Evolutionary conservation across 176 grass and related monocot genomes (phyloP), one percentile per base, ranked within the genome.

Genomic region (Oryza nivara): DNA sequence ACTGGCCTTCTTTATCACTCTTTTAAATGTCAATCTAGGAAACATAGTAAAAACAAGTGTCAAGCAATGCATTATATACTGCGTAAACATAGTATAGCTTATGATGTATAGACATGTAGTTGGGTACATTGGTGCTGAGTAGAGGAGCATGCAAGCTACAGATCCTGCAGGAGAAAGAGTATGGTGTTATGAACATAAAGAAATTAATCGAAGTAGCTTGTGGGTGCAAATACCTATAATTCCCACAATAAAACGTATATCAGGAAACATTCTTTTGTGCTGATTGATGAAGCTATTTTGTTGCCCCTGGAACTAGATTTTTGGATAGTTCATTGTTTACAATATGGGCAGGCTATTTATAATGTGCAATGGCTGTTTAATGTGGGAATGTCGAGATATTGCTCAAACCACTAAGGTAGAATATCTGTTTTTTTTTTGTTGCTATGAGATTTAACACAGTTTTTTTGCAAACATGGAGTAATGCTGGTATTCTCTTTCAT

Each of bases 21-120:
- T 88, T 46, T 54, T 85, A 66, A 97, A 97, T 48, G 91, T 97
- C 49, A 92, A 86, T 89, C 91, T 97, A 74, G 43, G 43, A 44
- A 88, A 30, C 11, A 46, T 60, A 79, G 63, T 28, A 65, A 35
- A 73, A 67, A 75, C 7, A 35, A 76, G 44, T 20, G 28, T 43
- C 79, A 49, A 79, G 48, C 66, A 26, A 70, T 82, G 43, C 17
- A 38, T 65, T 32, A 68, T 77, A 82, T 74, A 26, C 28, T 48
- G 6, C 61, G 45, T 72, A 9, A 30, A 65, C 41, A 65, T 52
- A 58, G 17, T 51, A 75, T 51, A 72, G 46, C 51, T 70, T 20
- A 85, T 52, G 14, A 77, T 45, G 28, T 67, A 76, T 67, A 76
- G 25, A 70, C 56, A 46, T 49, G 44, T 56, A 17, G 52, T 56